These are phyloP conservation scores for Aureobasidium sp. DNA, from an alignment of 2,329 filamentous ascomycete species.

Conservation along the genomic window DNA sequence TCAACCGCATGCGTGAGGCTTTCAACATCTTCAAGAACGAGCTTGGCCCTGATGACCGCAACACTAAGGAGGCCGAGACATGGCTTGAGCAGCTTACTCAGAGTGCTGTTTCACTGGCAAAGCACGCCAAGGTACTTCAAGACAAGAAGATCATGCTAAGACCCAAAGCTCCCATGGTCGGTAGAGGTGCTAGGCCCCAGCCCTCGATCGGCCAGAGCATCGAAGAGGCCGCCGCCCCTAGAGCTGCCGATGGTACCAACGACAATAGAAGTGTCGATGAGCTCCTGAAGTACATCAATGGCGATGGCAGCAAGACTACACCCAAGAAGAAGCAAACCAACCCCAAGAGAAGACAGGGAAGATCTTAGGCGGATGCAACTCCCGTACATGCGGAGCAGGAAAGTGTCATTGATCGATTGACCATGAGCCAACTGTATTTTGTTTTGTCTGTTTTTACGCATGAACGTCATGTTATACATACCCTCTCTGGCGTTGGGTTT, in stretches of 20 bases:
- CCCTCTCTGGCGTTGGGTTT: constrained; percentile 11
- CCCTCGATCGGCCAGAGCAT: constrained; percentile 53
- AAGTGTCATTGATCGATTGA: not conserved
- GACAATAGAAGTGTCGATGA: constrained; percentile 74
- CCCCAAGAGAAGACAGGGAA: constrained; percentile 32
- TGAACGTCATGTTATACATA: constrained; percentile 7
- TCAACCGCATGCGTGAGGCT: constrained; percentile 89
- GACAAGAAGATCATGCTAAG: constrained; percentile 43
- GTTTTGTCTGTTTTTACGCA: not conserved
- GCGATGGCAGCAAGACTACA: constrained; percentile 40
- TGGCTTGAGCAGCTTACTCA: constrained; percentile 96
- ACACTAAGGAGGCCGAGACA: constrained; percentile 94
- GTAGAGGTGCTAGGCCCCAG: constrained; percentile 53
- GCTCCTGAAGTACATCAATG: constrained; percentile 89
- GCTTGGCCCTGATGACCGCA: constrained; percentile 84
- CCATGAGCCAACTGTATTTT: constrained; percentile 2
- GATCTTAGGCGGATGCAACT: not conserved
- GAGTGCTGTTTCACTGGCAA: constrained; percentile 89
- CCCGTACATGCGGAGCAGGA: not conserved
- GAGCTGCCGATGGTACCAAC: constrained; percentile 6
- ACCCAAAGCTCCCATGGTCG: constrained; percentile 43
- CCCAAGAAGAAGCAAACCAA: constrained; percentile 41
- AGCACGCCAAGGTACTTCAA: constrained; percentile 83
- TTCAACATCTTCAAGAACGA: constrained; percentile 90
- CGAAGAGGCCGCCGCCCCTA: constrained; percentile 8